phyloP scores from a whole-genome alignment of 2,329 filamentous ascomycete genomes.

The Aureobasidium leucospermi region DNA sequence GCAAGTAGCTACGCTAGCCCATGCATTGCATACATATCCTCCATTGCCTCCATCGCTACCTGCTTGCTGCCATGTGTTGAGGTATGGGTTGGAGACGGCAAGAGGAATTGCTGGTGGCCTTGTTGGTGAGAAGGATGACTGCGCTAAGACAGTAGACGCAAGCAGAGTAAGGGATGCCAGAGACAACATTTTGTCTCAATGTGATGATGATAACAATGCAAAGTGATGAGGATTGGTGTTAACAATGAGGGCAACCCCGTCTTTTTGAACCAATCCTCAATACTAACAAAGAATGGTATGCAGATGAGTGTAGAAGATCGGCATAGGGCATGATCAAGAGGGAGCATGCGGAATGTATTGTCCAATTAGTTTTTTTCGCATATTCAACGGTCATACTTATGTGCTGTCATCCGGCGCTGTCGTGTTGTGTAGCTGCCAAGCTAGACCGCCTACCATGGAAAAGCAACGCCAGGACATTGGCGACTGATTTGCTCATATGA shows the following conservation, averaged over 20 bases:
- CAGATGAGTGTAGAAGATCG: constrained; percentile 1
- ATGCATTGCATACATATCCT: constrained; percentile 38
- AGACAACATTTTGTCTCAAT: constrained; percentile 14
- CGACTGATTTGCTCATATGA: neutral
- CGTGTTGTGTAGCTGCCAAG: constrained; percentile 4
- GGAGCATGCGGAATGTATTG: constrained; percentile 2
- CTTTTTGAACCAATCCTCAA: neutral
- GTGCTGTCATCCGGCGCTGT: constrained; percentile 9
- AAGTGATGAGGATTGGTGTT: neutral
- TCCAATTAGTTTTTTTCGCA: neutral
- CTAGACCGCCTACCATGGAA: neutral
- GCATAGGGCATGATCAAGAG: constrained; percentile 5
- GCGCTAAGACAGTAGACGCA: constrained; percentile 1
- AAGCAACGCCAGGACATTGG: neutral
- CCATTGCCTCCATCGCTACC: constrained; percentile 56
- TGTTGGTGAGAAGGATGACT: constrained; percentile 55
- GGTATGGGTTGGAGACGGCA: constrained; percentile 67
- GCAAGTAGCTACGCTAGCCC: neutral
- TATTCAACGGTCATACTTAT: constrained; percentile 11
- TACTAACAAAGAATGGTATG: neutral
- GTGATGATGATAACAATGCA: neutral
- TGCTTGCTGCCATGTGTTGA: constrained; percentile 60
- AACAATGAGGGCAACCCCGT: neutral
- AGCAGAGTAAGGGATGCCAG: constrained; percentile 12
- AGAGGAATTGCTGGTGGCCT: constrained; percentile 60